These are phyloP conservation scores for Cardamine resedifolia DNA, from an alignment of 345 rosid species.

Conservation along the genomic window DNA sequence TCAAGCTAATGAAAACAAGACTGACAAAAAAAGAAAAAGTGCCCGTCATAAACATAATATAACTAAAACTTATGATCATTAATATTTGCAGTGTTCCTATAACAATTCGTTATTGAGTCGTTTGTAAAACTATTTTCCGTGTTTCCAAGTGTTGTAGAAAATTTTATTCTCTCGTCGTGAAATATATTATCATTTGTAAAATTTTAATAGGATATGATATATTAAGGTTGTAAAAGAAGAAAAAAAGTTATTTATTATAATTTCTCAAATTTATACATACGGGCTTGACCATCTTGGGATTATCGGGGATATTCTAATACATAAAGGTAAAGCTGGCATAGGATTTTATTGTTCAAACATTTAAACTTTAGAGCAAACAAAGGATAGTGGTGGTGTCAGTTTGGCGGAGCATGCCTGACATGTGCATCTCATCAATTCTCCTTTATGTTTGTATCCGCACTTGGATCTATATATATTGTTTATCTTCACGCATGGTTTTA, in stretches of 20 bases:
- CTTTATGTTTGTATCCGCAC: conserved; percentile 42
- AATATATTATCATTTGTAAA: too few species aligned
- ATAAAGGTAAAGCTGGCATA: conserved; percentile 33
- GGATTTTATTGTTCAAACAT: conserved; percentile 31
- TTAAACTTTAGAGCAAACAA: conserved; percentile 42
- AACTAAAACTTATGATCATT: too few species aligned
- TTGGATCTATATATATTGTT: conserved; percentile 36
- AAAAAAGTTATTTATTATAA: neutral
- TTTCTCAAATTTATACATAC: neutral
- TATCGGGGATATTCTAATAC: conserved; percentile 11
- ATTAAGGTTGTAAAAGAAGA: neutral
- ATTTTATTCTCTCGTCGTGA: too few species aligned
- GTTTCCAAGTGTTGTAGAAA: too few species aligned
- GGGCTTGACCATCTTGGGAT: neutral
- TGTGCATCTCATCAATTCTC: conserved; percentile 33
- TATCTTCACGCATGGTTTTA: conserved; percentile 35
- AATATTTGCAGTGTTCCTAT: too few species aligned
- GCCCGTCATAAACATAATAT: too few species aligned
- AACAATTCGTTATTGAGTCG: too few species aligned
- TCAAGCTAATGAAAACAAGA: too few species aligned
- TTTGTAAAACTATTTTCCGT: too few species aligned
- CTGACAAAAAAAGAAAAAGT: too few species aligned
- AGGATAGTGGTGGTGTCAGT: conserved; percentile 59
- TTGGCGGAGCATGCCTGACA: conserved; percentile 49
- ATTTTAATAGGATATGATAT: too few species aligned